These are phyloP conservation scores for Pezicula radicicola DNA, from an alignment of 2,329 filamentous ascomycete genomes.

Conservation along the genomic window DNA sequence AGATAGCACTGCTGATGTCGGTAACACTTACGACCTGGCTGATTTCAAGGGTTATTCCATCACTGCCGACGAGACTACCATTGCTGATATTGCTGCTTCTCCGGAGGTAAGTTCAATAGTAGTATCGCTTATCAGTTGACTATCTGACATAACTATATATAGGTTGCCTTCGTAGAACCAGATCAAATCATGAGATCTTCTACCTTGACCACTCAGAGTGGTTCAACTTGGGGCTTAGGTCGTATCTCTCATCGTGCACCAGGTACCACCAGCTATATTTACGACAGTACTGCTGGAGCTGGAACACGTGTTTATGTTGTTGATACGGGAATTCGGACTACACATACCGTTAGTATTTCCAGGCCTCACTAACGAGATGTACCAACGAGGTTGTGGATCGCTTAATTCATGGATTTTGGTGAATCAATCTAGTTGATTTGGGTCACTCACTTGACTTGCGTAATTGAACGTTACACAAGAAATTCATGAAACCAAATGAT, in stretches of 20 bases:
- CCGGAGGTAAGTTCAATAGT: conserved; percentile 1
- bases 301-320: conserved; percentile 26
- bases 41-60: conserved; percentile 6
- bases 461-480: too few relatives aligned
- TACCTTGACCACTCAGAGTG: conserved; percentile 2
- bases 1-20: conserved; percentile 19
- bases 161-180: conserved; percentile 6
- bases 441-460: too few relatives aligned
- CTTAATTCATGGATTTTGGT: too few relatives aligned
- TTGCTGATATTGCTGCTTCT: conserved; percentile 3
- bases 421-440: too few relatives aligned
- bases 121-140: background rate
- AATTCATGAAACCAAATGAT: too few relatives aligned
- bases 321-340: conserved; percentile 24
- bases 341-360: conserved; percentile 1
- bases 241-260: conserved; percentile 16
- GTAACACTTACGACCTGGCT: background rate
- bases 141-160: background rate
- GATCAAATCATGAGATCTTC: conserved; percentile 22
- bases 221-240: conserved; percentile 17
- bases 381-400: too few relatives aligned
- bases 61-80: conserved; percentile 4
- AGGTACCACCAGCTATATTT: conserved; percentile 16
- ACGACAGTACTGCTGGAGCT: conserved; percentile 19
- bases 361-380: too few relatives aligned